phyloP scores from a whole-genome alignment of 1,284 basidiomycete genomes.

The Ceratobasidium sp. region DNA sequence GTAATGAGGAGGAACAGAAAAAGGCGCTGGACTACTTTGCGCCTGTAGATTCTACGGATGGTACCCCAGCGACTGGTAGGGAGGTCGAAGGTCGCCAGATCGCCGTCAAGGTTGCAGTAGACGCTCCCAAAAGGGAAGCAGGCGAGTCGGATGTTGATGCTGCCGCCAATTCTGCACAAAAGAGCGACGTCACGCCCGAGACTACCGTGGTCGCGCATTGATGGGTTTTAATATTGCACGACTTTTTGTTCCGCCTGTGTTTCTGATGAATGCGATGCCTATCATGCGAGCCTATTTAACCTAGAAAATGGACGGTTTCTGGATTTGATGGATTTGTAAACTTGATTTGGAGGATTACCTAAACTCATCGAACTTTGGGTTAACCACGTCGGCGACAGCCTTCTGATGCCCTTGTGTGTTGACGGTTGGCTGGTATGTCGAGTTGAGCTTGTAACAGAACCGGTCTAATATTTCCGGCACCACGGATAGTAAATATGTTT shows the following conservation, averaged over 20 bases:
- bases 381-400: slow-evolving; percentile 16
- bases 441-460: neutral
- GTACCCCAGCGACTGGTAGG: slow-evolving; percentile 68
- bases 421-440: slow-evolving; percentile 19
- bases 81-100: slow-evolving; percentile 74
- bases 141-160: slow-evolving; percentile 46
- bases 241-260: slow-evolving; percentile 6
- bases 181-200: slow-evolving; percentile 37
- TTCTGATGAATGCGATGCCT: slow-evolving; percentile 38
- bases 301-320: slow-evolving; percentile 13
- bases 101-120: slow-evolving; percentile 88
- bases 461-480: neutral
- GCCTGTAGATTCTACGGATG: slow-evolving; percentile 30
- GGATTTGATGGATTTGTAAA: slow-evolving; percentile 14
- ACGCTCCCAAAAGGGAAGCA: slow-evolving; percentile 53
- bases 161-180: slow-evolving; percentile 38
- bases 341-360: slow-evolving; percentile 13
- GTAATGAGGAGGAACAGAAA: slow-evolving; percentile 79
- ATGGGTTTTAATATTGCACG: slow-evolving; percentile 15
- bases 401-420: slow-evolving; percentile 1
- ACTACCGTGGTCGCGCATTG: slow-evolving; percentile 31
- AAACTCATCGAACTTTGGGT: slow-evolving; percentile 6
- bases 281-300: slow-evolving; percentile 35
- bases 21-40: slow-evolving; percentile 69
- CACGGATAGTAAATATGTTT: slow-evolving; percentile 21